phyloP scores from a whole-genome alignment of 345 rosid species.

The Mallotus nudiflorus region DNA sequence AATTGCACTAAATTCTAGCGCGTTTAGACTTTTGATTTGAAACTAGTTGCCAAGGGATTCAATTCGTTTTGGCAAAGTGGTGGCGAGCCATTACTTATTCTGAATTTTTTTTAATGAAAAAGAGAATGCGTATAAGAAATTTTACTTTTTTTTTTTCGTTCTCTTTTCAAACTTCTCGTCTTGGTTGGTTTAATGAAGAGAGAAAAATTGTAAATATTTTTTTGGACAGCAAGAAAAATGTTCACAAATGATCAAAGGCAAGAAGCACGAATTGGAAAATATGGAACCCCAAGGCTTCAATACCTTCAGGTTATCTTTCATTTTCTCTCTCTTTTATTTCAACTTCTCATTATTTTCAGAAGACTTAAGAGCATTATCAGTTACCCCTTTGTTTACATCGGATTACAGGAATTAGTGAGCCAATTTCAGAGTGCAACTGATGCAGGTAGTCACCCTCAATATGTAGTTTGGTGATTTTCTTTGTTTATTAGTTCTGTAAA shows the following conservation, averaged over 20 bases:
- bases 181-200: too few relatives aligned
- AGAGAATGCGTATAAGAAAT: too few relatives aligned
- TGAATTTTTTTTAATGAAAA: too few relatives aligned
- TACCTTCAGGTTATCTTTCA: slow-evolving; percentile 43
- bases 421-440: slow-evolving; percentile 72
- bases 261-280: slow-evolving; percentile 76
- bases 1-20: too few relatives aligned
- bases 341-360: not conserved
- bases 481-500: not conserved
- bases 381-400: not conserved
- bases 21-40: too few relatives aligned
- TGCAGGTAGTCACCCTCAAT: slow-evolving; percentile 49
- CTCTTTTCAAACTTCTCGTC: too few relatives aligned
- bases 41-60: too few relatives aligned
- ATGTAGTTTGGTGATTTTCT: not conserved
- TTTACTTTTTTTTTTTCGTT: too few relatives aligned
- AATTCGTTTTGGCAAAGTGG: too few relatives aligned
- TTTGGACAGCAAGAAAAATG: too few relatives aligned
- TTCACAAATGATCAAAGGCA: slow-evolving; percentile 80
- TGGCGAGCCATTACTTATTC: too few relatives aligned
- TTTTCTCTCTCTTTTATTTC: not conserved
- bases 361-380: not conserved
- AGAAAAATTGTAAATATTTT: too few relatives aligned
- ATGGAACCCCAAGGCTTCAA: slow-evolving; percentile 76
- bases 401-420: slow-evolving; percentile 70